Evolutionary conservation across 768 basidiomycete species (phyloP).

Genomic region (Kondoa subrosea): DNA sequence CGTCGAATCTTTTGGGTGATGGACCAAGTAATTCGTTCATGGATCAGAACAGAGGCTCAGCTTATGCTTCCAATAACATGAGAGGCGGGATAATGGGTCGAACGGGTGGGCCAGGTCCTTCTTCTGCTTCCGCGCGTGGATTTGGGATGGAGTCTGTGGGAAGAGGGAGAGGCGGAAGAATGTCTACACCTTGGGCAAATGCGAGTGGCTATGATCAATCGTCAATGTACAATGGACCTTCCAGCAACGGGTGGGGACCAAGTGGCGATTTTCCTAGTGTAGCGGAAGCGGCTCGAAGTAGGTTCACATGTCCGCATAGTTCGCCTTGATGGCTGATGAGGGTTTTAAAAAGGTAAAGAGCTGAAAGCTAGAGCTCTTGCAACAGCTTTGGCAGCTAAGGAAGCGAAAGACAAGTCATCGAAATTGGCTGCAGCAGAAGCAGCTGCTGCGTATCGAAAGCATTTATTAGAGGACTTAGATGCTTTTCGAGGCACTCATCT

Average conservation of each 20-base stretch:
- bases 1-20: too few species aligned
- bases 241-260: not conserved
- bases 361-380: not conserved
- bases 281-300: slow-evolving; percentile 79
- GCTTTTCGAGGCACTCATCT: slow-evolving; percentile 87
- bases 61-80: not conserved
- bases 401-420: slow-evolving; percentile 21
- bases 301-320: slow-evolving; percentile 26
- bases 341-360: slow-evolving; percentile 19
- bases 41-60: not conserved
- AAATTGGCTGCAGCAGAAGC: slow-evolving; percentile 40
- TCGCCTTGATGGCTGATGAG: slow-evolving; percentile 9
- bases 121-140: too few species aligned
- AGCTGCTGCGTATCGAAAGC: slow-evolving; percentile 45
- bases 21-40: too few species aligned
- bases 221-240: not conserved
- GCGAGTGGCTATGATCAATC: too few species aligned
- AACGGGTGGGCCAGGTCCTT: not conserved
- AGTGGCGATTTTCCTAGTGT: slow-evolving; percentile 79
- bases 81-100: too few species aligned
- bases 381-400: slow-evolving; percentile 20
- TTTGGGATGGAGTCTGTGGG: too few species aligned
- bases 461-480: slow-evolving; percentile 65
- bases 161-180: too few species aligned
- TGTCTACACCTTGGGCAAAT: too few species aligned